Evolutionary conservation across 1,284 basidiomycete genomes (phyloP), one percentile per base, ranked within the genome.

Genomic region (Ceratorhiza oryzae-sativae): DNA sequence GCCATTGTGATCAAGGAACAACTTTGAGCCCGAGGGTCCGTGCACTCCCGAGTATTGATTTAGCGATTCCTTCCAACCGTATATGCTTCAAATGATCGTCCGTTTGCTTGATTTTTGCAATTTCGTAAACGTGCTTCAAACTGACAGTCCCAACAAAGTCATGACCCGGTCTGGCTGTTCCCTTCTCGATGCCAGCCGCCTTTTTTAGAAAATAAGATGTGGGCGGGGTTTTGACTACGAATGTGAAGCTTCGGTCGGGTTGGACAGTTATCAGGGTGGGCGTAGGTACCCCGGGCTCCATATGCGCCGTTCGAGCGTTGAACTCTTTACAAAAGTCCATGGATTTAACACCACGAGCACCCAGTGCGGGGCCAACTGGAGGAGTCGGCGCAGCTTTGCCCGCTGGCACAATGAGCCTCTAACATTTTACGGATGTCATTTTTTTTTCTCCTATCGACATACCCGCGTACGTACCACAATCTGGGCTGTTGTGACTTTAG

Each of bases 271-370:
- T 96, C 73, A 92, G 83, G 15, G 95, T 96, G 10, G 97, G 97
- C 46, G 89, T 89, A 1, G 97, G 97, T 15, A 93, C 87, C 48
- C 94, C 94, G 20, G 92, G 89, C 77, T 92, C 89, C 72, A 97
- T 87, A 79, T 95, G 91, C 23, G 93, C 91, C 46, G 95, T 97
- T 74, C 88, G 90, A 71, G 93, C 95, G 81, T 94, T 95, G 84
- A 94, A 97, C 80, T 97, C 95, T 81, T 98, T 99, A 85, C 95
- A 97, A 80, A 99, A 99, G 83, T 99, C 97, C 90, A 99, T 99
- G 20, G 96, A 97, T 83, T 98, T 98, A 76, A 99, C 95, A 78
- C 97, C 97, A 79, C 95, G 90, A 75, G 97, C 96, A 84, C 97
- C 97, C 65, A 98, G 88, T 23, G 96, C 96, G 68, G 97, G 97